Base-by-base conservation (phyloP, 352 stramenopile species). In the Blastocystis sp. region DNA sequence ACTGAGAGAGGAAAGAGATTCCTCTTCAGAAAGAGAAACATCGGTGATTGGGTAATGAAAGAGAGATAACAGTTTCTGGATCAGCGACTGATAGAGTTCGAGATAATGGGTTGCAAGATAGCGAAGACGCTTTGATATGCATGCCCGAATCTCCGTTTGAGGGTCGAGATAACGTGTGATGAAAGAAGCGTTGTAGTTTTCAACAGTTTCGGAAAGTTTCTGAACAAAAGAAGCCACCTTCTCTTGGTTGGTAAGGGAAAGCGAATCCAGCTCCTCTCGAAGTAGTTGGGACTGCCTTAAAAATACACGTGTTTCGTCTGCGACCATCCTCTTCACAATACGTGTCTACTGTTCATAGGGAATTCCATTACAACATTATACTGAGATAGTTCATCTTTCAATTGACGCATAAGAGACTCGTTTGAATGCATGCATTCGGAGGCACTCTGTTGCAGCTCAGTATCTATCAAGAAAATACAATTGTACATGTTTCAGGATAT, bases 101-200 rank as follows among this genome's bases (percentile, higher is more conserved):
- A 48, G 7, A 27, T 49, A 44, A 46, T 49, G 61, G n/a, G 61
- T 44, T 3, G 14, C 32, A 16, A 81, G 36, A 63, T 44, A 81
- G 29, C 29, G 16, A 8, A 81, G 32, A 27, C 69, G 69, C 2
- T 51, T 48, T 16, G 7, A 44, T 21, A 81, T 81, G 32, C 69
- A 81, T 24, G 44, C 36, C 69, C 63, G 46, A 42, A 81, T 81
- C 34, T 81, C 69, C 14, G 69, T 65, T n/a, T 81, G 61, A 11
- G 16, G 11, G 40, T 81, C 69, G 24, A 81, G n/a, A 32, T 81
- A 81, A 27, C 44, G 11, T 11, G 1, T 27, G 46, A 65, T 81
- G 24, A 57, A 48, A 7, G 69, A 81, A 14, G 16, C 21, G 0
- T 42, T 14, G n/a, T 46, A 65, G 4, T 59, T 18, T 18, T 59